Base-by-base conservation (phyloP, 768 basidiomycete species). In the Hortiboletus campestris region DNA sequence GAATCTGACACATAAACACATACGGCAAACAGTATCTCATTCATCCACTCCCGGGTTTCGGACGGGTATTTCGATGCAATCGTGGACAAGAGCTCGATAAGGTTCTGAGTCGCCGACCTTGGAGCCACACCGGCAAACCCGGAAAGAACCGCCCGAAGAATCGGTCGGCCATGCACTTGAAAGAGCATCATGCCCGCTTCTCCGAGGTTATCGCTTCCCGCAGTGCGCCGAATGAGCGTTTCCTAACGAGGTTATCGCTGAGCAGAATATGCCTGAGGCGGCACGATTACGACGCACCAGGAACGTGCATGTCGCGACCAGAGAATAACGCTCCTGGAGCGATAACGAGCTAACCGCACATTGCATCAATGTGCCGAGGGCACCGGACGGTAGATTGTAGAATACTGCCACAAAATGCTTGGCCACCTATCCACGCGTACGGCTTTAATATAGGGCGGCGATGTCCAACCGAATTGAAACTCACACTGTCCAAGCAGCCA, bases 71-170 rank as follows among this genome's bases (percentile, higher is more conserved):
- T 79, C 14, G 78, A 79, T 29, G 86, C 75, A 9, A 96, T 68
- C 39, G 80, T 82, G 3, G 84, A 84, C 28, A 98, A 73, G 31
- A 97, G 71, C 61, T 96, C 94, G 4, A 91, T 87, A 28, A 97
- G 77, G 67, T 96, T 96, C 19, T 83, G 86, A 5, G 88, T 85
- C 17, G 83, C 86, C 22, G 91, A 91, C 53, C 93, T 76, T 0
- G 95, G 95, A 2, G 93, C 88, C 3, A 88, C 81, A 13, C 89
- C 86, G 0, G 91, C 94, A 51, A 96, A 91, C 20, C 90, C 94
- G 47, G 79, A 77, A 19, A 98, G 69, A 3, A 94, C 72, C 0
- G 88, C 88, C 16, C 82, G 80, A 71, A 94, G 82, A 54, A 95
- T 82, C 17, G 78, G 62, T 29, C 77, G 80, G n/a, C 90, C 91